Evolutionary conservation across 1,284 basidiomycete genomes (phyloP).

Genomic region (Marasmius tenuissimus): DNA sequence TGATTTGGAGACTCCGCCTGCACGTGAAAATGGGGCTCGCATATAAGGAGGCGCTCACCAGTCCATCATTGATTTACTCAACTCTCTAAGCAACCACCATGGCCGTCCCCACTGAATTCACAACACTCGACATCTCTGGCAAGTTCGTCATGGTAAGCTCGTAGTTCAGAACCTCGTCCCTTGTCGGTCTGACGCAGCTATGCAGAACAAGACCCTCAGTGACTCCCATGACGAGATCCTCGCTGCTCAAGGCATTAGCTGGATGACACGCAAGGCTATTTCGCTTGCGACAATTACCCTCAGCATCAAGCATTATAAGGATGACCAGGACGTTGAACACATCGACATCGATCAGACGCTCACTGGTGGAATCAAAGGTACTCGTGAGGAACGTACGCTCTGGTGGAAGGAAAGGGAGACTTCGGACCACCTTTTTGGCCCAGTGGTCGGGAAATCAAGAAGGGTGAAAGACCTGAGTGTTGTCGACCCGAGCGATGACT

Average conservation of each 20-base stretch:
- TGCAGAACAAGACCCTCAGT: constrained; percentile 57
- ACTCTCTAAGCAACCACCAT: constrained; percentile 26
- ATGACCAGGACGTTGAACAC: constrained; percentile 51
- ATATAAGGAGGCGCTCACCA: not conserved
- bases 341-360: constrained; percentile 65
- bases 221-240: constrained; percentile 59
- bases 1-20: not conserved
- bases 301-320: constrained; percentile 58
- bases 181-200: not conserved
- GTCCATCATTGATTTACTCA: not conserved
- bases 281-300: constrained; percentile 51
- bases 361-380: constrained; percentile 57
- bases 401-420: constrained; percentile 48
- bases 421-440: constrained; percentile 56
- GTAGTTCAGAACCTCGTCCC: not conserved
- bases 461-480: constrained; percentile 43
- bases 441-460: constrained; percentile 50
- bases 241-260: constrained; percentile 58
- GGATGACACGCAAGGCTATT: constrained; percentile 61
- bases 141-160: constrained; percentile 40
- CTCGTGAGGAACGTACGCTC: constrained; percentile 51
- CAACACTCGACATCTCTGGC: constrained; percentile 43
- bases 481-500: constrained; percentile 37
- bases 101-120: constrained; percentile 48
- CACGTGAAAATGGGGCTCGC: not conserved